Conservation (phyloP, 257 asterid species). For the Craterostigma plantagineum region DNA sequence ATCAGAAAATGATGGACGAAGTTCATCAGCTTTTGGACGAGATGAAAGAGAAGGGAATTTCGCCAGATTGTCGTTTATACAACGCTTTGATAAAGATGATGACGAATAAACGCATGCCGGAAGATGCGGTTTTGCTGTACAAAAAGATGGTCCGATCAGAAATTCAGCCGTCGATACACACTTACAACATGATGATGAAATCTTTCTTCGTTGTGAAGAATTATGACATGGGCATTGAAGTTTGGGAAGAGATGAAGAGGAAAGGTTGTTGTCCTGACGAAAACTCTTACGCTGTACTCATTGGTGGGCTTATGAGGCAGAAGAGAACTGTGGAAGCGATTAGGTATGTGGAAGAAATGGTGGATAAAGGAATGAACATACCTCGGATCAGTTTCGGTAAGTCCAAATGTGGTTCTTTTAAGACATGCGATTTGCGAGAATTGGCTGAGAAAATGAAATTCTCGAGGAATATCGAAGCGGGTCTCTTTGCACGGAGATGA, state of each 20-base stretch:
- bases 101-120: conserved; percentile 46
- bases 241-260: conserved; percentile 87
- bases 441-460: conserved; percentile 42
- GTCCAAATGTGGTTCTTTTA: conserved; percentile 34
- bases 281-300: conserved; percentile 42
- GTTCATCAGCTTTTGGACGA: conserved; percentile 42
- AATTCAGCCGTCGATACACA: conserved; percentile 50
- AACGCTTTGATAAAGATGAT: conserved; percentile 71
- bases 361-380: conserved; percentile 70
- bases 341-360: conserved; percentile 66
- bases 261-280: conserved; percentile 82
- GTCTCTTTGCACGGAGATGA: too few relatives aligned
- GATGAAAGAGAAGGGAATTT: conserved; percentile 61
- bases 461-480: conserved; percentile 29
- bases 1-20: conserved; percentile 45
- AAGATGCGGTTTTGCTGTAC: conserved; percentile 57
- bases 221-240: conserved; percentile 43
- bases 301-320: conserved; percentile 62
- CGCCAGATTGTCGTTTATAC: conserved; percentile 53
- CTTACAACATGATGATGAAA: conserved; percentile 81
- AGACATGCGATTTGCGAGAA: conserved; percentile 34
- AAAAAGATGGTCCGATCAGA: conserved; percentile 52
- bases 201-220: conserved; percentile 34
- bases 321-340: conserved; percentile 59
- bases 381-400: conserved; percentile 56